Base-by-base conservation (phyloP, 2,329 filamentous ascomycete species). In the Aureobasidium zeae region DNA sequence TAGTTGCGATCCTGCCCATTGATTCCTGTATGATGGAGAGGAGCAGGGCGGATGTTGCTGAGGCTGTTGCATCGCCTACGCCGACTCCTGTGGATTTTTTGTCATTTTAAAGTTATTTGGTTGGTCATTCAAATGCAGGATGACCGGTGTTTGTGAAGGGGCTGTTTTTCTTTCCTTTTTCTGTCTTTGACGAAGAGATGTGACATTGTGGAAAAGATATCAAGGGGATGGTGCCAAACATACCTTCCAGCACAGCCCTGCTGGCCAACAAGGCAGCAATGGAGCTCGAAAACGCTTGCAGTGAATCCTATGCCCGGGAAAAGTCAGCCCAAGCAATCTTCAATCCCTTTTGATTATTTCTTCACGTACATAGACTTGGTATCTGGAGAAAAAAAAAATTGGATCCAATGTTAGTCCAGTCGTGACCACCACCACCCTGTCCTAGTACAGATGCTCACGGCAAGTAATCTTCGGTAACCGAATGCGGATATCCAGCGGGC, bases 401-500 rank as follows among this genome's bases (percentile, higher is more conserved):
- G n/a, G n/a, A n/a, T n/a, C n/a, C n/a, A n/a, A n/a, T n/a, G n/a
- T n/a, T n/a, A n/a, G n/a, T n/a, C n/a, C n/a, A n/a, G n/a, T n/a
- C n/a, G n/a, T n/a, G n/a, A n/a, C n/a, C n/a, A n/a, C n/a, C n/a
- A n/a, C n/a, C n/a, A n/a, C 25, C 34, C 35, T 41, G 36, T 13
- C 19, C 12, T 2, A 15, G 17, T 1, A 28, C 17, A 22, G 17
- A 33, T 47, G 34, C 80, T 60, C 76, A 93, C 66, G 81, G 72
- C 4, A 86, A 69, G 62, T 95, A 95, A 62, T 95, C 87, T 11
- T 76, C 68, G 1, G 83, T 89, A 21, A 95, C 88, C 36, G 81
- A 91, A 52, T 87, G 76, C 1, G 87, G 88, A 61, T 82, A 95
- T n/a, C 87, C 87, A 1, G 83, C 79, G 0, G 88, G 88, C 1